These are phyloP conservation scores for Saururus chinensis DNA, from an alignment of 164 flowering plant species.

Conservation along the genomic window DNA sequence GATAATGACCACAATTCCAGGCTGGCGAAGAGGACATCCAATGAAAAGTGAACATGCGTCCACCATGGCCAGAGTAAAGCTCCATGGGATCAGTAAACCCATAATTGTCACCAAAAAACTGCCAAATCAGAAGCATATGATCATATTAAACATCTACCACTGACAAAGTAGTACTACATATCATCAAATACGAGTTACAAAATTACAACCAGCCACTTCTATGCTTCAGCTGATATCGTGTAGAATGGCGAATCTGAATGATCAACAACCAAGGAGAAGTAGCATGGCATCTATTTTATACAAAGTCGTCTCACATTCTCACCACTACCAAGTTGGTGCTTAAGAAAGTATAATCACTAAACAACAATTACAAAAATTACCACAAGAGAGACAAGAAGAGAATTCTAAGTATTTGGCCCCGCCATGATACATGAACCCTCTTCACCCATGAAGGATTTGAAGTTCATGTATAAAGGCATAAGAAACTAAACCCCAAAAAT, in stretches of 20 bases:
- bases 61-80: conserved; percentile 57
- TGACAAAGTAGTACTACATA: background rate
- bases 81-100: conserved; percentile 84
- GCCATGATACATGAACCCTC: background rate
- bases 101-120: conserved; percentile 72
- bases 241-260: background rate
- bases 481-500: background rate
- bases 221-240: background rate
- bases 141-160: background rate
- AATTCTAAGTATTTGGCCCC: background rate
- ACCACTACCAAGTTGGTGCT: background rate
- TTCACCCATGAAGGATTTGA: background rate
- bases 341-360: background rate
- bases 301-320: background rate
- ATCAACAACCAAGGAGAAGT: background rate
- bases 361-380: no score
- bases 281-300: no score
- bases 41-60: conserved; percentile 49
- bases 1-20: conserved; percentile 39
- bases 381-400: background rate
- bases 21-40: conserved; percentile 43
- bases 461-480: background rate
- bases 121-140: conserved; percentile 3
- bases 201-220: background rate
- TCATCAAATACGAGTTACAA: background rate